Base-by-base conservation (phyloP, 805 yeast genomes). In the Isabelozyma heimii region DNA sequence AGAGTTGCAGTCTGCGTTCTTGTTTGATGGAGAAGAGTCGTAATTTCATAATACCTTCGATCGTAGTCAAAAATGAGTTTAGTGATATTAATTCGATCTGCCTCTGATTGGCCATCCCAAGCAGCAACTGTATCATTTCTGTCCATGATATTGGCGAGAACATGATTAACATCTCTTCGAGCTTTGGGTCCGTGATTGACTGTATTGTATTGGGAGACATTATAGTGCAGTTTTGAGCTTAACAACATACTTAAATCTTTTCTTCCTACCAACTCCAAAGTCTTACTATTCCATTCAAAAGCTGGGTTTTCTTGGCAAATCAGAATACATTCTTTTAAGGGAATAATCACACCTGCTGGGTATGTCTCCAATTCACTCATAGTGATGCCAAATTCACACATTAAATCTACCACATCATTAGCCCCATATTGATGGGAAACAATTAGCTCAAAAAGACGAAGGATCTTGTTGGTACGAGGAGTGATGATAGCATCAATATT, bases 11-110 rank as follows among this genome's bases (percentile, higher is more conserved):
- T 68, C 58, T 88, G 96, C 8, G 80, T 74, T 50, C 79, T 79
- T 0, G 90, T 84, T 5, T 88, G 83, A 59, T 87, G 91, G 35
- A 92, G 63, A 14, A 91, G 65, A 30, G 81, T 79, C 0, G 91
- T 80, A 10, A 87, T 85, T 57, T 91, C 96, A 56, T 80, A 82
- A 60, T 86, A 87, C 43, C 97, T 71, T 42, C 95, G 70, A 63
- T 92, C 98, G 40, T 80, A 77, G 13, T 84, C 82, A 60, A 90
- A 92, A 0, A 91, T 83, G 10, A 87, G 66, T 52, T 80, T 82
- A 1, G 92, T 83, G n/a, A 87, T 77, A 30, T 79, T 79, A 42
- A 84, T 77, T 43, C 86, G 70, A 48, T 85, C 91, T 3, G 84
- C 83, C 56, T 87, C 92, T 0, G 83, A 73, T 44, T 83, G 87